Base-by-base conservation (phyloP, 805 yeast genomes). In the Barnettozyma siamensis region DNA sequence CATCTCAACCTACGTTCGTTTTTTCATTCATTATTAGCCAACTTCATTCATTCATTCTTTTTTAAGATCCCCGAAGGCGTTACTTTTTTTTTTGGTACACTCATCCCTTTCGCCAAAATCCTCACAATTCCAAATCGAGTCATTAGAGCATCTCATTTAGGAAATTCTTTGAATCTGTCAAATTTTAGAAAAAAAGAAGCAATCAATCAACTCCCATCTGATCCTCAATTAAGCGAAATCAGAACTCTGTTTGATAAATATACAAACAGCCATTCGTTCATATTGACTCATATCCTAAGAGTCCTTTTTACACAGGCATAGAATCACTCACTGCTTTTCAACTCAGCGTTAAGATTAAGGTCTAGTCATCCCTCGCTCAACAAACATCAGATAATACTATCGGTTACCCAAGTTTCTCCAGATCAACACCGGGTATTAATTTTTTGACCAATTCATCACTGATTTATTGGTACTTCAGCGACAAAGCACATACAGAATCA, bases 351-450 rank as follows among this genome's bases (percentile, higher is more conserved):
- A n/a, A n/a, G n/a, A n/a, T n/a, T n/a, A n/a, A n/a, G n/a, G n/a
- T n/a, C n/a, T n/a, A n/a, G n/a, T n/a, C n/a, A n/a, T n/a, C n/a
- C n/a, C n/a, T n/a, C n/a, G n/a, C n/a, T n/a, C n/a, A n/a, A n/a
- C n/a, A n/a, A n/a, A n/a, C n/a, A n/a, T 26, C 11, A 26, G 29
- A 26, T 26, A 9, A 8, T 18, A 27, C 26, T 40, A 13, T 15
- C 32, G 43, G 43, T 41, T 41, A 31, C 43, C 32, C 40, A 33
- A 41, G 44, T 41, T 32, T 29, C 41, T 20, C 13, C 17, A 7
- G n/a, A n/a, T n/a, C n/a, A n/a, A n/a, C n/a, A n/a, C n/a, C n/a
- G n/a, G n/a, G n/a, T n/a, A n/a, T n/a, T n/a, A n/a, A n/a, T n/a
- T n/a, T n/a, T n/a, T n/a, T n/a, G n/a, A n/a, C n/a, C n/a, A n/a